Evolutionary conservation across 2,329 filamentous ascomycete species (phyloP).

Genomic region (Aureobasidium pullulans): DNA sequence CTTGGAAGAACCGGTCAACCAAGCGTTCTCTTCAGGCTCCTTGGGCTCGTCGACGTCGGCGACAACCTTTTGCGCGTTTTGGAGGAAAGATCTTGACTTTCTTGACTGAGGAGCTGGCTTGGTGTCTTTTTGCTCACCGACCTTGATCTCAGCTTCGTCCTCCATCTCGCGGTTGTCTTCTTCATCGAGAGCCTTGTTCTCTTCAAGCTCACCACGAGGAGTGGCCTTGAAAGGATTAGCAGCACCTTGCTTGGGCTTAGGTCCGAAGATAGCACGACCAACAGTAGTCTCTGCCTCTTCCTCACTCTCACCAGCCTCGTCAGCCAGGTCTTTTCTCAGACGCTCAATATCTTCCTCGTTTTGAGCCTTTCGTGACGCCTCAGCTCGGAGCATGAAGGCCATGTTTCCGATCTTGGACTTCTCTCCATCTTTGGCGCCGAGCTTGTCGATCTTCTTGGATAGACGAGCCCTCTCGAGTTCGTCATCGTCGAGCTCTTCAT

Average conservation of each 20-base stretch:
- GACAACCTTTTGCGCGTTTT: conserved; percentile 11
- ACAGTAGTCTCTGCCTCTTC: conserved; percentile 50
- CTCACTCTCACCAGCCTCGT: conserved; percentile 51
- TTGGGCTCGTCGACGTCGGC: conserved; percentile 2
- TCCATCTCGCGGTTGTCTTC: conserved; percentile 23
- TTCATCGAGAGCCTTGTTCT: conserved; percentile 45
- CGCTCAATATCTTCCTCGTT: conserved; percentile 63
- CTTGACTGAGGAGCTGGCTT: conserved; percentile 15
- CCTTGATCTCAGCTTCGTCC: conserved; percentile 30
- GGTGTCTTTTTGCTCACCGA: conserved; percentile 23
- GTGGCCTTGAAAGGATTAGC: conserved; percentile 25
- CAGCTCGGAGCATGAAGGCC: conserved; percentile 91
- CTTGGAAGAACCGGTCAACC: conserved; percentile 22
- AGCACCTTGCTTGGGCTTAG: conserved; percentile 29
- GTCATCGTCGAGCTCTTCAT: conserved; percentile 56
- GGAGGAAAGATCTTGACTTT: conserved; percentile 20
- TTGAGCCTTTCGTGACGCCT: conserved; percentile 65
- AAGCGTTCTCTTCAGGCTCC: conserved; percentile 14
- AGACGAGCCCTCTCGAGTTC: conserved; percentile 17
- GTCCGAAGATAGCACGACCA: conserved; percentile 65
- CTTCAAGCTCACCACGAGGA: conserved; percentile 52
- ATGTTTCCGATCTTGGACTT: conserved; percentile 65
- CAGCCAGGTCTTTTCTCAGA: conserved; percentile 61
- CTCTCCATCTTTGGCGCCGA: conserved; percentile 30
- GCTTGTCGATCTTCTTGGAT: conserved; percentile 33